These are phyloP conservation scores for Termitomyces sp. DNA, from an alignment of 768 basidiomycete species.

Conservation along the genomic window DNA sequence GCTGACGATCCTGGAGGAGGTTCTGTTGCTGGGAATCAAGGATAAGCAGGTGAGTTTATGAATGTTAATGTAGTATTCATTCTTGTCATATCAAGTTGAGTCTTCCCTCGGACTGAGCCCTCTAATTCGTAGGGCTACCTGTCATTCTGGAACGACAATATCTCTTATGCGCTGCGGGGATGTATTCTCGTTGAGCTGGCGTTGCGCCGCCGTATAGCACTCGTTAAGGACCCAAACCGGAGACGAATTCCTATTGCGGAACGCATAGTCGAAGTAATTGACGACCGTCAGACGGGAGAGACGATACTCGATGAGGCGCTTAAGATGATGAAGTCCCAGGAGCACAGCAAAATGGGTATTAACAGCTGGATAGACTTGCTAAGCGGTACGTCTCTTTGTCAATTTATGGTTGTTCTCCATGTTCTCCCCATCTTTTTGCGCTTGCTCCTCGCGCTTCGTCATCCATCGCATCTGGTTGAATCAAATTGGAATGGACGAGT, in stretches of 20 bases:
- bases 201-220: constrained; percentile 87
- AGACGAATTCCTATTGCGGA: constrained; percentile 73
- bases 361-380: constrained; percentile 95
- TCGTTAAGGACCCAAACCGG: constrained; percentile 80
- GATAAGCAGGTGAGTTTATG: constrained; percentile 78
- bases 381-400: constrained; percentile 58
- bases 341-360: constrained; percentile 69
- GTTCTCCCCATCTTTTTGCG: background rate
- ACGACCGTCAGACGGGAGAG: constrained; percentile 91
- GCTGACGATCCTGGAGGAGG: constrained; percentile 96
- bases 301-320: constrained; percentile 94
- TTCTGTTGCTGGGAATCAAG: constrained; percentile 88
- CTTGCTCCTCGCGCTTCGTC: background rate
- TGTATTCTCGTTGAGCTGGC: constrained; percentile 98
- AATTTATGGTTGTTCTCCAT: background rate
- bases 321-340: constrained; percentile 89
- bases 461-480: background rate
- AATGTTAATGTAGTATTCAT: background rate
- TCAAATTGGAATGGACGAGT: background rate
- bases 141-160: constrained; percentile 99
- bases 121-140: constrained; percentile 64
- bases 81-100: background rate
- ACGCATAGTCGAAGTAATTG: constrained; percentile 85
- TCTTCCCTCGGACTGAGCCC: background rate
- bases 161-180: constrained; percentile 96